phyloP scores from a whole-genome alignment of 345 rosid genomes.

The Pugionium cornutum region DNA sequence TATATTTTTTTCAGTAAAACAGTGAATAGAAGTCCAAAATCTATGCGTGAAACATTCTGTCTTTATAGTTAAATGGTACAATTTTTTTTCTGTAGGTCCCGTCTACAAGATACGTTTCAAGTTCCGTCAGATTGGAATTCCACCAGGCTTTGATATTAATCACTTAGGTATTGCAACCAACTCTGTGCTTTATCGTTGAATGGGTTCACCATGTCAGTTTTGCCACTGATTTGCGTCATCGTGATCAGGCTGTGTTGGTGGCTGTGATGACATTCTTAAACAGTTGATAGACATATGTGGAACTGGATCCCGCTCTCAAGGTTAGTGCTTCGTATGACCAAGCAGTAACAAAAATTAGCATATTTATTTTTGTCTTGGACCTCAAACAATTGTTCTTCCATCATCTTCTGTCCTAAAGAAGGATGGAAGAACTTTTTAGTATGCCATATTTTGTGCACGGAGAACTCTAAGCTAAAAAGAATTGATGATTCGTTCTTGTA shows the following conservation, averaged over 20 bases:
- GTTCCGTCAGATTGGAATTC: constrained; percentile 92
- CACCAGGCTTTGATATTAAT: constrained; percentile 71
- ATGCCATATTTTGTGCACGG: not conserved
- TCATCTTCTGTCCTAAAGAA: constrained; percentile 1
- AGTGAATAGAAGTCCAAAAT: constrained; percentile 7
- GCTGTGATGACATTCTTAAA: constrained; percentile 78
- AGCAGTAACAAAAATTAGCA: not conserved
- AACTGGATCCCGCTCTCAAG: constrained; percentile 87
- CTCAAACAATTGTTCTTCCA: constrained; percentile 1
- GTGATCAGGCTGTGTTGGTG: constrained; percentile 84
- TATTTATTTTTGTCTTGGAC: not conserved
- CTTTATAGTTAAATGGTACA: constrained; percentile 6
- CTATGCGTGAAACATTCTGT: not conserved
- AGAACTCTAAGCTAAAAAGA: constrained; percentile 7
- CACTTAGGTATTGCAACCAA: constrained; percentile 66
- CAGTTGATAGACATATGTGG: constrained; percentile 89
- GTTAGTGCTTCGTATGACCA: constrained; percentile 40
- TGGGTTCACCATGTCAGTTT: constrained; percentile 6
- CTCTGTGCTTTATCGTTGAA: not conserved
- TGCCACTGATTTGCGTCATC: constrained; percentile 13
- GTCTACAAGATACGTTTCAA: constrained; percentile 85
- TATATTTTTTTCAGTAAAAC: not conserved
- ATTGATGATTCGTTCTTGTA: constrained; percentile 38
- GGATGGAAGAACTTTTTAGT: not conserved
- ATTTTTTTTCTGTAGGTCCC: constrained; percentile 52